phyloP scores from a whole-genome alignment of 345 rosid genomes.

The Mercurialis annua region DNA sequence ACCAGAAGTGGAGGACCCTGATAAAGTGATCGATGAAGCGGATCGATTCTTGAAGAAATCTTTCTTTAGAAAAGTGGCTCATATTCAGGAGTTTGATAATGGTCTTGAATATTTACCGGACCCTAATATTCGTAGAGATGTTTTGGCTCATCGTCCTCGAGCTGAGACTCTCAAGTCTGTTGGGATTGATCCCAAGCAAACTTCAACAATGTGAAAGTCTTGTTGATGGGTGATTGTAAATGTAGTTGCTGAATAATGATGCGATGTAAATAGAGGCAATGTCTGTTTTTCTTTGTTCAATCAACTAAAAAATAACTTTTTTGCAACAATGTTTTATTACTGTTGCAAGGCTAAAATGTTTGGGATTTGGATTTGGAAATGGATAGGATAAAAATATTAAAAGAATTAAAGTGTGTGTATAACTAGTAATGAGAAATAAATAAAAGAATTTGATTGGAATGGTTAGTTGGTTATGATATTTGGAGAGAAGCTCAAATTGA shows the following conservation, averaged over 20 bases:
- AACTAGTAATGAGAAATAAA: too few relatives aligned
- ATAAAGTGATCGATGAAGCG: conserved; percentile 42
- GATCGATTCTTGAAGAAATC: conserved; percentile 45
- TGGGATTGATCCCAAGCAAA: conserved; percentile 48
- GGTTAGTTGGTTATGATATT: too few relatives aligned
- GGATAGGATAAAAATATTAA: too few relatives aligned
- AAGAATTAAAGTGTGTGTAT: too few relatives aligned
- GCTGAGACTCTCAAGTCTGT: conserved; percentile 54
- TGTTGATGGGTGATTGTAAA: too few relatives aligned
- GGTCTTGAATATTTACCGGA: conserved; percentile 25
- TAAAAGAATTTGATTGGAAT: too few relatives aligned
- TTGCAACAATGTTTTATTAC: too few relatives aligned
- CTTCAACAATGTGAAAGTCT: too few relatives aligned
- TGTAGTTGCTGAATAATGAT: too few relatives aligned
- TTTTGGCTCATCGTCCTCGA: conserved; percentile 33
- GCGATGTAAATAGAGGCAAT: too few relatives aligned
- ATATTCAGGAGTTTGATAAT: conserved; percentile 44
- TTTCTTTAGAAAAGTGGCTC: conserved; percentile 71
- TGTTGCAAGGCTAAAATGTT: conserved; percentile 1
- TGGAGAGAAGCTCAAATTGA: too few relatives aligned
- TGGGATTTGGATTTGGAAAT: conserved; percentile 10
- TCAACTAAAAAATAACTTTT: too few relatives aligned
- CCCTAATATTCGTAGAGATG: conserved; percentile 35
- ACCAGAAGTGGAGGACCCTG: conserved; percentile 74
- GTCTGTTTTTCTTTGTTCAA: not conserved